Evolutionary conservation across 1,139 yeast genomes (phyloP).

Genomic region (Schwanniomyces etchellsii): DNA sequence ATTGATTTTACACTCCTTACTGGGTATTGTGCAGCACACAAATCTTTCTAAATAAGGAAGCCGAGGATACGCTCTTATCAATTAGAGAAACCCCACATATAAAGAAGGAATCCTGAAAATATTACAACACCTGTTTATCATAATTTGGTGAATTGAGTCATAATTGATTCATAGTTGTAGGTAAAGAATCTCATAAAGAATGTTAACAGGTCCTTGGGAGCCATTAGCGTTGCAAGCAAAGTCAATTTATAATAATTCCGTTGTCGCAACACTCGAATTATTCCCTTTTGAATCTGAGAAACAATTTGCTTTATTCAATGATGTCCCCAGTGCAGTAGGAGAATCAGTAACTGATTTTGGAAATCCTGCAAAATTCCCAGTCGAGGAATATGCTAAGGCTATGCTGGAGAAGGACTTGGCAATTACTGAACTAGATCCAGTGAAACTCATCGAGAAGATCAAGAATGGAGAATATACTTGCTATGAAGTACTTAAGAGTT

Average conservation of each 20-base stretch:
- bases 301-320: slow-evolving; percentile 8
- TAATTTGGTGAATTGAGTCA: no score
- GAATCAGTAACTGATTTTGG: slow-evolving; percentile 15
- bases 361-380: slow-evolving; percentile 15
- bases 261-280: slow-evolving; percentile 12
- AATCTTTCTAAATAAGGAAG: no score
- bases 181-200: no score
- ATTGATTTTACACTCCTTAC: no score
- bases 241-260: slow-evolving; percentile 10
- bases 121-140: no score
- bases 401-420: slow-evolving; percentile 37
- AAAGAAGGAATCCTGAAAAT: no score
- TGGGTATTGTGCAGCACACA: no score
- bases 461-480: neutral
- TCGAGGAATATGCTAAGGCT: slow-evolving; percentile 18
- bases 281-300: slow-evolving; percentile 15
- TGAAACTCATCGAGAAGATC: neutral
- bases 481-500: neutral
- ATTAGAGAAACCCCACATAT: no score
- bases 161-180: no score
- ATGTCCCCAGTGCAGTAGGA: slow-evolving; percentile 17
- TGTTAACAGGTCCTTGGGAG: slow-evolving; percentile 15
- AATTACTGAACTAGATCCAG: slow-evolving; percentile 1
- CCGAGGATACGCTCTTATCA: no score
- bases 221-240: slow-evolving; percentile 12